Percentiles rank a stretch among this genome's conserved stretches.
These are phyloP conservation scores for Phylloboletellus chloephorus DNA, from an alignment of 1,284 basidiomycete genomes.

Conservation along the genomic window DNA sequence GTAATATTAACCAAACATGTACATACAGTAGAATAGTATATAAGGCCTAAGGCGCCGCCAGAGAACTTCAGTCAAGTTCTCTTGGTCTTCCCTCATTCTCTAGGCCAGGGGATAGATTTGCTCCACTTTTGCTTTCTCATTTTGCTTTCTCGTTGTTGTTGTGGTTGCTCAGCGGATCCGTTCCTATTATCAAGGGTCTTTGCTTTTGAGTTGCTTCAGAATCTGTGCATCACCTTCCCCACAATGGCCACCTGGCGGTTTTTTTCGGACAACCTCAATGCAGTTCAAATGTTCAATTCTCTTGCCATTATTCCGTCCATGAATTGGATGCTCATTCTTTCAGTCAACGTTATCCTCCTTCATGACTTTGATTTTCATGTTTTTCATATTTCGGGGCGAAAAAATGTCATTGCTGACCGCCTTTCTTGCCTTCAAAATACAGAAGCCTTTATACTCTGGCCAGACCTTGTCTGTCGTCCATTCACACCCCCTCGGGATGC, in stretches of 20 bases:
- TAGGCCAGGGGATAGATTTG: too few species aligned
- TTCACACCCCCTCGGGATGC: constrained; percentile 25
- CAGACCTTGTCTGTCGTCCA: constrained; percentile 4
- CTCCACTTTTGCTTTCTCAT: too few species aligned
- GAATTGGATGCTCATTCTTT: constrained; percentile 18
- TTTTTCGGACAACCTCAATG: constrained; percentile 27
- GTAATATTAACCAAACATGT: too few species aligned
- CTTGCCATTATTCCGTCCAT: constrained; percentile 13
- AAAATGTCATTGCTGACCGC: constrained; percentile 26
- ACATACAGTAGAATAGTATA: too few species aligned
- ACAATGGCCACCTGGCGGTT: constrained; percentile 11
- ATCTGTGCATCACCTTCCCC: not conserved
- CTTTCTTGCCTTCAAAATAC: constrained; percentile 18
- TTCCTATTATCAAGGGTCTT: too few species aligned
- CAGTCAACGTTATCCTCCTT: constrained; percentile 14
- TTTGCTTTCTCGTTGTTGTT: too few species aligned
- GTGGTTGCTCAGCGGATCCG: too few species aligned
- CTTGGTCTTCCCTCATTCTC: too few species aligned
- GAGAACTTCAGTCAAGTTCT: too few species aligned
- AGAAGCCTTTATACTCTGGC: not conserved
- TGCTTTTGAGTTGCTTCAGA: too few species aligned
- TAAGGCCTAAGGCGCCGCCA: too few species aligned
- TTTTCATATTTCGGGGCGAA: constrained; percentile 20
- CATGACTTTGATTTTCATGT: constrained; percentile 19
- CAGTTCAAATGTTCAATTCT: constrained; percentile 23